A percentile compares a stretch with the other conserved stretches of the same genome.
Evolutionary conservation across 176 grass and related monocot genomes (phyloP).

Genomic region (Aegilops bicornis): DNA sequence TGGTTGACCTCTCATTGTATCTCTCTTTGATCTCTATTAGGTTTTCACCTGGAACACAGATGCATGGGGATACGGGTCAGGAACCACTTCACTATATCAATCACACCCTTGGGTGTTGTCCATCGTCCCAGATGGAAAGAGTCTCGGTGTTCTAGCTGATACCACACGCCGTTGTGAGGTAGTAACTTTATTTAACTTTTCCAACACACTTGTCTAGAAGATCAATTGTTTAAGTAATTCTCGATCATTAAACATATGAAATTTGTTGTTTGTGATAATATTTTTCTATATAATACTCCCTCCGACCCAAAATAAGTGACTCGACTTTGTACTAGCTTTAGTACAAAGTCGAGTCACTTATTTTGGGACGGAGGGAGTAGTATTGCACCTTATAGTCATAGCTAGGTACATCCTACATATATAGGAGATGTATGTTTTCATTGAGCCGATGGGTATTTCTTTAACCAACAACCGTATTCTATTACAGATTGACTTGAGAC

Average conservation of each 20-base stretch:
- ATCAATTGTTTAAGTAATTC: not conserved
- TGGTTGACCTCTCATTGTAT: not conserved
- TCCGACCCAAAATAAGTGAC: no score
- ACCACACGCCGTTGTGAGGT: conserved; percentile 77
- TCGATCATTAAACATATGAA: not conserved
- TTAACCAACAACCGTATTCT: not conserved
- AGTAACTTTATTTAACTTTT: not conserved
- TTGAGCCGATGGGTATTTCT: not conserved
- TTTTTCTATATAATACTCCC: not conserved
- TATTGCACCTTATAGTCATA: not conserved
- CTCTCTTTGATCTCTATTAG: conserved; percentile 25
- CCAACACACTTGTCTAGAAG: not conserved
- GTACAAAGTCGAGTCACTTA: no score
- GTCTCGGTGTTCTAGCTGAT: conserved; percentile 81
- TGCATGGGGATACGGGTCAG: conserved; percentile 80
- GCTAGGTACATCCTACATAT: not conserved
- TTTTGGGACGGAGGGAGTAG: not conserved
- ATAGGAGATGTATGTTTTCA: not conserved
- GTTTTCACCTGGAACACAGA: conserved; percentile 97
- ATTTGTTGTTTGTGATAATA: not conserved
- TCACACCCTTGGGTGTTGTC: conserved; percentile 92
- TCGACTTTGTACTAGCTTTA: no score
- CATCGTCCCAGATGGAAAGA: conserved; percentile 72
- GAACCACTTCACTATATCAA: conserved; percentile 87
- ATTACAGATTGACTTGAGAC: conserved; percentile 71